Base-by-base conservation (phyloP, 176 grass and related monocot genomes). In the Zizania latifolia region DNA sequence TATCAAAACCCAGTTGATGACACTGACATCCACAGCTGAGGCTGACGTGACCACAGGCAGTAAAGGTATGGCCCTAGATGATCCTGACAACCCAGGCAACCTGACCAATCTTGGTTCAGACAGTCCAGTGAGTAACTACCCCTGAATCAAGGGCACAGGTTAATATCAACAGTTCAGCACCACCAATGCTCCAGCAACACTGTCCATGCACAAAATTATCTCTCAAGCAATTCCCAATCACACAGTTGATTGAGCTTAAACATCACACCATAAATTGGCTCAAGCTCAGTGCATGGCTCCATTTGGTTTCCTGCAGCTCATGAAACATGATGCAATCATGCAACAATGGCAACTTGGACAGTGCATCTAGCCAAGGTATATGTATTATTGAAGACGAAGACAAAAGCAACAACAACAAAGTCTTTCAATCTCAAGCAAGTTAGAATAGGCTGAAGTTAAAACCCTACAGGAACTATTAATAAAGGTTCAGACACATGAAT, bases 81-180 rank as follows among this genome's bases (percentile, higher is more conserved):
- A 77, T 82, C 85, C 85, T 77, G 72, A 65, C 29, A 69, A 65
- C 35, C 5, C 44, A 82, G 85, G 78, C 65, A 82, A 82, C 46
- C 72, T 65, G 58, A 65, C 16, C 8, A 57, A 64, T 45, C n/a
- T 82, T 62, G 65, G 44, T 71, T 63, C 72, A 71, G 35, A 70
- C 58, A 63, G 64, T 22, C 35, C 78, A 54, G 6, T 46, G 15
- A 15, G 11, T 71, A 65, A 77, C 85, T n/a, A n/a, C n/a, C n/a
- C 85, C 65, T 64, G 31, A 16, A 48, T 36, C 22, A 44, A 77
- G 78, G 85, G 85, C 57, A 65, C 5, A 82, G 21, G 46, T 87
- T 76, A 45, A 43, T 31, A 64, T 81, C 78, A 40, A 69, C 62
- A 86, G 70, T 54, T 54, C 2, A 76, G 64, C 78, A 71, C 71